Base-by-base conservation (phyloP, 805 yeast genomes). In the Clavispora carvajalis region DNA sequence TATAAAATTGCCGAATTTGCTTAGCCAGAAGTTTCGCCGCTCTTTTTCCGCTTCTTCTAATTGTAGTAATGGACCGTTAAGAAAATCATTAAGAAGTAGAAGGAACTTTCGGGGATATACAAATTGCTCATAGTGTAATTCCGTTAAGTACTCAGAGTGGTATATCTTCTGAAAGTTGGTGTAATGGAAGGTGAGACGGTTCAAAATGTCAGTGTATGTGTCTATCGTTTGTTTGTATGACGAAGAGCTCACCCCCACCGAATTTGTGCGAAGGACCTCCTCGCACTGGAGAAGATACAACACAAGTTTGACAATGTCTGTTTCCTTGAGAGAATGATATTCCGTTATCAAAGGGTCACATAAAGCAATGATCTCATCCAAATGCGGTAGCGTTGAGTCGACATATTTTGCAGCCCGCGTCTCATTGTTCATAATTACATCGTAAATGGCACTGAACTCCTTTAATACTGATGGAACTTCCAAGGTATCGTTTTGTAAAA, bases 391-490 rank as follows among this genome's bases (percentile, higher is more conserved):
- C 19, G 53, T 47, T 16, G 42, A 37, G 5, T 43, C 39, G 6
- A 55, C 31, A 39, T 53, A 46, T 33, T 59, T 60, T 19, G 53
- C 48, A 1, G 63, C 63, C 23, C 71, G 41, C 4, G 50, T 44
- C 44, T 62, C 67, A 44, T 69, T 69, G 38, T 63, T 60, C 23
- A 55, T 35, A 21, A 69, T 57, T 12, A 68, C 58, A 11, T 64
- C 69, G 41, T 59, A 57, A 18, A 67, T 58, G 9, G 65, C 57
- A 13, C 37, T 19, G 18, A 43, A 45, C 40, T 62, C 61, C 21
- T 57, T 61, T 13, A 80, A 54, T 0, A 85, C 86, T 1, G 68
- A 72, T 1, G 78, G 75, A 4, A 85, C 66, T 45, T 85, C 86
- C 4, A 55, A 49, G 15, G 73, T 65, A 52, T 82, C 90, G 34